These are phyloP conservation scores for Coemansia sp. DNA, from an alignment of 192 early-diverging fungal species.

Conservation along the genomic window DNA sequence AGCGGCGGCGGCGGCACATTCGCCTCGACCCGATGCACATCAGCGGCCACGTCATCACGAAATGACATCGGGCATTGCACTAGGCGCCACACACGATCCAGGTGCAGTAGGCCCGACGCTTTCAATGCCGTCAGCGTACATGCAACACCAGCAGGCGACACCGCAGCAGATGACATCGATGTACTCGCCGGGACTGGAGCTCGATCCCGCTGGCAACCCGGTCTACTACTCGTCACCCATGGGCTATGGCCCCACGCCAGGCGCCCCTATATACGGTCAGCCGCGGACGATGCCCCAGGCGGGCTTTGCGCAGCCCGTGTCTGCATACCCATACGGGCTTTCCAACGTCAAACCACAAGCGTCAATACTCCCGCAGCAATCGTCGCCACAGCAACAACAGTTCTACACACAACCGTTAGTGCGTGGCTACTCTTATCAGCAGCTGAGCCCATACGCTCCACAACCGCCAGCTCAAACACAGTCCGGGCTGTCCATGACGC, in stretches of 20 bases:
- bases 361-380: slow-evolving; percentile 12
- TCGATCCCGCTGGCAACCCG: slow-evolving; percentile 14
- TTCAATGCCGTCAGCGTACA: slow-evolving; percentile 15
- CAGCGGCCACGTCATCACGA: slow-evolving; percentile 5
- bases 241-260: slow-evolving; percentile 17
- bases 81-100: slow-evolving; percentile 2
- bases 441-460: slow-evolving; percentile 23
- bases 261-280: slow-evolving; percentile 20
- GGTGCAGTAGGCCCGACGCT: slow-evolving; percentile 6
- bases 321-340: slow-evolving; percentile 36
- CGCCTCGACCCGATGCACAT: slow-evolving; percentile 9
- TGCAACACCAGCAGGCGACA: slow-evolving; percentile 13
- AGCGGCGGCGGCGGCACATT: slow-evolving; percentile 1
- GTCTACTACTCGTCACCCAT: slow-evolving; percentile 45
- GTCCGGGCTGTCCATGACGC: slow-evolving; percentile 14
- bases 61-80: not conserved
- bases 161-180: slow-evolving; percentile 24
- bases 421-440: slow-evolving; percentile 40
- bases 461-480: slow-evolving; percentile 11
- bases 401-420: slow-evolving; percentile 37
- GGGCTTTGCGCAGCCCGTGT: slow-evolving; percentile 12
- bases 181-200: slow-evolving; percentile 37
- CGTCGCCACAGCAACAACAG: slow-evolving; percentile 22
- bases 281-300: slow-evolving; percentile 14
- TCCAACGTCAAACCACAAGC: slow-evolving; percentile 27